Conservation (phyloP, 345 rosid genomes). For the Physaria fendleri region DNA sequence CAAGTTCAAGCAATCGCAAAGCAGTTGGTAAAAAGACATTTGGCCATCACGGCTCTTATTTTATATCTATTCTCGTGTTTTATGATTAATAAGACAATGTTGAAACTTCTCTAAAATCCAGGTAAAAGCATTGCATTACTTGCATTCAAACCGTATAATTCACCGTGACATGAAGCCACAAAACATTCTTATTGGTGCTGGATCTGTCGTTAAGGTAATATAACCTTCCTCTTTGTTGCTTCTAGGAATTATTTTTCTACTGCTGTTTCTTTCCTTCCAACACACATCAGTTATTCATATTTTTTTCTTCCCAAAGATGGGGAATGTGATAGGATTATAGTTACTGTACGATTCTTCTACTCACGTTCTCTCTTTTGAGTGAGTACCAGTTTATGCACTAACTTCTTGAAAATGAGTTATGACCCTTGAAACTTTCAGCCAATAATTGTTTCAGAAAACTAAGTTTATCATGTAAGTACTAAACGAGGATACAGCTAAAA, state of each 20-base stretch:
- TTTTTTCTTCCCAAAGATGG: not conserved
- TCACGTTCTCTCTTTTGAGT: not conserved
- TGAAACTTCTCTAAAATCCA: slow-evolving; percentile 23
- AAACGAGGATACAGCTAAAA: not conserved
- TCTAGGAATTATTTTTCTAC: not conserved
- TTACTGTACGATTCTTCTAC: not conserved
- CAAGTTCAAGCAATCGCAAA: slow-evolving; percentile 98
- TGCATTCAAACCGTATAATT: slow-evolving; percentile 96
- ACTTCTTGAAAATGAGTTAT: not conserved
- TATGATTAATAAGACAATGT: slow-evolving; percentile 4
- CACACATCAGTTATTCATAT: not conserved
- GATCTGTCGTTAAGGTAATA: slow-evolving; percentile 83
- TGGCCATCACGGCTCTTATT: not conserved
- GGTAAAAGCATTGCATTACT: slow-evolving; percentile 90
- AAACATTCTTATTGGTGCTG: slow-evolving; percentile 93
- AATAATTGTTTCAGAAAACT: slow-evolving; percentile 6
- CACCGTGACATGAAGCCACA: slow-evolving; percentile 99
- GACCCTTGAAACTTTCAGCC: not conserved
- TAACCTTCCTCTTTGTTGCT: slow-evolving; percentile 15
- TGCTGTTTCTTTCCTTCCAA: not conserved
- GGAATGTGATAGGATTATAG: not conserved
- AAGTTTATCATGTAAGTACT: not conserved
- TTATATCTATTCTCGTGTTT: not conserved
- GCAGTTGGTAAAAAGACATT: slow-evolving; percentile 74
- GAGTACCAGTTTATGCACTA: not conserved